Conservation (phyloP, 331 rosid genomes). For the Malus hybrid region DNA sequence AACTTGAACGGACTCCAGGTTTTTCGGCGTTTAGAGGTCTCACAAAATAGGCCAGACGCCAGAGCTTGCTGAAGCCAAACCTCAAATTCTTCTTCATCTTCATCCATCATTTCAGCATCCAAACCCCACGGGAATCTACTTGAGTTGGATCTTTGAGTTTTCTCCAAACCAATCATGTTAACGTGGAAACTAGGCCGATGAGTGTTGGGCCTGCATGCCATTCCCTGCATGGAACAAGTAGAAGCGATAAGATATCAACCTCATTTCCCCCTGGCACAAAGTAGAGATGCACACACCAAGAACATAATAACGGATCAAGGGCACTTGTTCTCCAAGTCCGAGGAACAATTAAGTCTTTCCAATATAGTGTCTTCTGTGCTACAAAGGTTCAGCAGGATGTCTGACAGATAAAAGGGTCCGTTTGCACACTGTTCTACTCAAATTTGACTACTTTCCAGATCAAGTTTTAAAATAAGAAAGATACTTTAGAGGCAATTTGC, state of each 20-base stretch:
- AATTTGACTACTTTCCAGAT: background rate
- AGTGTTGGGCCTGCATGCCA: constrained; percentile 97
- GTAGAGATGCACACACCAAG: background rate
- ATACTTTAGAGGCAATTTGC: background rate
- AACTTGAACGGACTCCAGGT: constrained; percentile 98
- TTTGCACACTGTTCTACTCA: background rate
- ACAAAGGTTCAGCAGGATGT: background rate
- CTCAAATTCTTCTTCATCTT: constrained; percentile 88
- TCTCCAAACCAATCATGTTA: constrained; percentile 97
- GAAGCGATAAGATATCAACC: constrained; percentile 2
- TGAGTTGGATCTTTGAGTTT: constrained; percentile 67
- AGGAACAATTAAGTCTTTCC: background rate
- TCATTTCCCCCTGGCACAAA: background rate
- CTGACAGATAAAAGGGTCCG: background rate
- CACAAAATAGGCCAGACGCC: constrained; percentile 88
- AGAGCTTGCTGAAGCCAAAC: constrained; percentile 97
- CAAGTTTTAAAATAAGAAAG: background rate
- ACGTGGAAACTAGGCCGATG: constrained; percentile 96
- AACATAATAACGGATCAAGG: background rate
- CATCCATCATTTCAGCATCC: constrained; percentile 95
- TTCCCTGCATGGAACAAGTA: constrained; percentile 56
- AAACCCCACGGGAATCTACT: constrained; percentile 93
- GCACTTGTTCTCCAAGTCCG: background rate
- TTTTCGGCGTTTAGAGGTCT: constrained; percentile 84
- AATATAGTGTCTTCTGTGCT: background rate